A percentile compares a stretch with the other conserved stretches of the same genome.
These are phyloP conservation scores for Kickxella alabastrina DNA, from an alignment of 192 early-diverging fungal genomes.

Conservation along the genomic window DNA sequence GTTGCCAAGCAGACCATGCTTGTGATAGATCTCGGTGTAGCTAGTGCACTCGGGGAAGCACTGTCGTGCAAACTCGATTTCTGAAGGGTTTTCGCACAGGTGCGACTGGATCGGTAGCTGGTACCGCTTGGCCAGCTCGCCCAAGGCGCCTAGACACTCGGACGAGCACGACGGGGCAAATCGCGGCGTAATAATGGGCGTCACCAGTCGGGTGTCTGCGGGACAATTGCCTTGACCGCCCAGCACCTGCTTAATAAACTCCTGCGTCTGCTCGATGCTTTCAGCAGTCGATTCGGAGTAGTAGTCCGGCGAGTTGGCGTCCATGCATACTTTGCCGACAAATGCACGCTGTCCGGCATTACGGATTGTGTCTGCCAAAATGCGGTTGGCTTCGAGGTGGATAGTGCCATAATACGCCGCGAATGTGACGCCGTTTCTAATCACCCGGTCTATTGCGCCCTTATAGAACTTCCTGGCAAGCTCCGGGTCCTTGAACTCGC, in stretches of 20 bases:
- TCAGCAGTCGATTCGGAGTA: constrained; percentile 70
- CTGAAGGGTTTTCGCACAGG: constrained; percentile 76
- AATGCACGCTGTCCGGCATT: constrained; percentile 85
- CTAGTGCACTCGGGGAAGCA: constrained; percentile 67
- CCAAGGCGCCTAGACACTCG: constrained; percentile 65
- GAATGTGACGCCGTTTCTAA: constrained; percentile 84
- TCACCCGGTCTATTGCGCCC: constrained; percentile 61
- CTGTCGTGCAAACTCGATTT: constrained; percentile 68
- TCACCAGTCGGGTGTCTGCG: constrained; percentile 46
- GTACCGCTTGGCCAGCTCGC: constrained; percentile 65
- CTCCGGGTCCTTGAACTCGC: constrained; percentile 61
- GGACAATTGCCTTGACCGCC: constrained; percentile 9
- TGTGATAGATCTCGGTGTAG: constrained; percentile 79
- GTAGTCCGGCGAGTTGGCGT: constrained; percentile 74
- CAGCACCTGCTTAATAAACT: constrained; percentile 61
- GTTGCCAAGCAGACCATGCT: constrained; percentile 66
- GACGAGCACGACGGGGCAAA: constrained; percentile 84
- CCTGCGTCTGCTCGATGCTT: constrained; percentile 63
- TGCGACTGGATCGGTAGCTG: constrained; percentile 89
- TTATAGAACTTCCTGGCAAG: constrained; percentile 69
- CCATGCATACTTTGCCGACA: constrained; percentile 97
- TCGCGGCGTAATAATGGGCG: constrained; percentile 87
- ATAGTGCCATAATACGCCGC: constrained; percentile 91
- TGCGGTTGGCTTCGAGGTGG: constrained; percentile 69
- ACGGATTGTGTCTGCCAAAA: constrained; percentile 70